phyloP scores from a whole-genome alignment of 345 rosid species.

The Sapria himalayana region DNA sequence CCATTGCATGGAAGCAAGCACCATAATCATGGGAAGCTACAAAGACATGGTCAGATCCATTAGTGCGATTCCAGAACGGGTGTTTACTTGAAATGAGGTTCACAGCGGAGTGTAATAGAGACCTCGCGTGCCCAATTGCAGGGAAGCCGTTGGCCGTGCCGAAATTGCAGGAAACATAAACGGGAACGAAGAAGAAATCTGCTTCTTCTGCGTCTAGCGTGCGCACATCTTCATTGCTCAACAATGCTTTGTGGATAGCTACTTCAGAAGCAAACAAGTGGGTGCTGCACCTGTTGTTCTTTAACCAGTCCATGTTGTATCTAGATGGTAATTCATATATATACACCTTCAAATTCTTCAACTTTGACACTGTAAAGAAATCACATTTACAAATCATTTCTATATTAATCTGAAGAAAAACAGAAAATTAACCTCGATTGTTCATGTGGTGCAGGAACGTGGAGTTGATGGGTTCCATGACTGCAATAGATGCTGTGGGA shows the following conservation, averaged over 20 bases:
- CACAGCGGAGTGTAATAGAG: conserved; percentile 47
- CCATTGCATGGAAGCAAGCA: conserved; percentile 88
- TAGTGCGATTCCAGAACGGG: conserved; percentile 75
- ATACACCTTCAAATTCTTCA: conserved; percentile 52
- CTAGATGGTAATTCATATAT: conserved; percentile 58
- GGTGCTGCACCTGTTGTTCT: conserved; percentile 55
- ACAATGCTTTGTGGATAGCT: conserved; percentile 52
- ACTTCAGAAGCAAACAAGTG: conserved; percentile 94
- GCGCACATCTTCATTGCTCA: conserved; percentile 29
- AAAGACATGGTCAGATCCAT: conserved; percentile 70
- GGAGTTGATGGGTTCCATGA: conserved; percentile 34
- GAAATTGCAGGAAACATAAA: conserved; percentile 90
- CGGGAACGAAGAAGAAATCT: conserved; percentile 88
- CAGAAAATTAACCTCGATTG: conserved; percentile 15
- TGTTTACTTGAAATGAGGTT: conserved; percentile 23
- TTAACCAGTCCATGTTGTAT: conserved; percentile 63
- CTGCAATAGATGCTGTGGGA: conserved; percentile 34
- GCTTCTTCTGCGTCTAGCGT: conserved; percentile 64
- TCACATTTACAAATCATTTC: not conserved
- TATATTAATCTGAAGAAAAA: not conserved
- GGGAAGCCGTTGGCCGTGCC: conserved; percentile 80
- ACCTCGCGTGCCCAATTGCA: conserved; percentile 69
- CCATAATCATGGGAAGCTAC: conserved; percentile 93
- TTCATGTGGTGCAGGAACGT: conserved; percentile 11
- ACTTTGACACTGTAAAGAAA: conserved; percentile 13